Percentiles rank a stretch among this genome's conserved stretches.
phyloP scores from a whole-genome alignment of 73 alveolate species.

The Paramecium octaurelia region DNA sequence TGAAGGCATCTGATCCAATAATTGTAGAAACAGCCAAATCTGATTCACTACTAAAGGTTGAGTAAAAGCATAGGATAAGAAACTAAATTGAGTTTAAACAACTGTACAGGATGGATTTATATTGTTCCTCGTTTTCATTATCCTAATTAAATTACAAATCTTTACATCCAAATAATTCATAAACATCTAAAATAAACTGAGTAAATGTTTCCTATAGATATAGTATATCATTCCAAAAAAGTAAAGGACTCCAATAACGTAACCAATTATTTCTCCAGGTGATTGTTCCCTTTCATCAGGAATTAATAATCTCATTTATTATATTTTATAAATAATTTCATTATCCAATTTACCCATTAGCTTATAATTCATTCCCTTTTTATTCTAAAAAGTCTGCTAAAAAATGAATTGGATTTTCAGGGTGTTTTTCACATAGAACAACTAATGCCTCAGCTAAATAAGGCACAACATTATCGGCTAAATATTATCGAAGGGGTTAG shows the following conservation, averaged over 20 bases:
- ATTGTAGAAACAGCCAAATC: slow-evolving; percentile 30
- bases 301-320: not conserved
- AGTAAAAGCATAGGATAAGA: not conserved
- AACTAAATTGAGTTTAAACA: not conserved
- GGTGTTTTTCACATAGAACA: slow-evolving; percentile 80
- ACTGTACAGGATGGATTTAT: not conserved
- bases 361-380: slow-evolving; percentile 59
- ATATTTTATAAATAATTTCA: not conserved
- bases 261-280: not conserved
- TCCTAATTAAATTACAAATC: not conserved
- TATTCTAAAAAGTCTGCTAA: slow-evolving; percentile 73
- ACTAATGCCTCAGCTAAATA: slow-evolving; percentile 82
- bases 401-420: slow-evolving; percentile 81
- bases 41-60: slow-evolving; percentile 14
- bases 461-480: slow-evolving; percentile 89
- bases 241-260: not conserved
- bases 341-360: not conserved
- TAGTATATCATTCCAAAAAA: slow-evolving; percentile 1
- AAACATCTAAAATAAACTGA: not conserved
- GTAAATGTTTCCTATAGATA: slow-evolving; percentile 3
- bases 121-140: not conserved
- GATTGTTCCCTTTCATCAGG: not conserved
- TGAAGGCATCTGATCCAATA: slow-evolving; percentile 30
- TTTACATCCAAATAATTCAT: not conserved
- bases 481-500: slow-evolving; percentile 76